Conservation (phyloP, 163 green algal genomes). For the Scenedesmus sp. region DNA sequence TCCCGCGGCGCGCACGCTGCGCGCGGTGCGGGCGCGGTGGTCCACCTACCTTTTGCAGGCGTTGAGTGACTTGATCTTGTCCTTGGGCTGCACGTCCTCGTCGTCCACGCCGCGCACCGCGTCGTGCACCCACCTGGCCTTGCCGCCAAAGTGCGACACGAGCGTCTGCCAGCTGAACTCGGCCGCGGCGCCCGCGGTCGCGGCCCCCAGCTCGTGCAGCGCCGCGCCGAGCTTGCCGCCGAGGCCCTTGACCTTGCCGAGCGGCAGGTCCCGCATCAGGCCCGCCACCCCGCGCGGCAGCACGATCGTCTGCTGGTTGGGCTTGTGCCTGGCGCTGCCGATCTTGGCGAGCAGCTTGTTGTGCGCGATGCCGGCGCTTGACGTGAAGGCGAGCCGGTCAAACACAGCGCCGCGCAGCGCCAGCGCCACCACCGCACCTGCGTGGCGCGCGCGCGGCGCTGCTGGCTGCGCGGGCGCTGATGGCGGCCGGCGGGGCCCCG, state of each 20-base stretch:
- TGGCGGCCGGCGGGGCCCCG: too few relatives aligned
- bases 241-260: constrained; percentile 86
- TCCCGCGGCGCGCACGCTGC: too few relatives aligned
- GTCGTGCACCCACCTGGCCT: constrained; percentile 54
- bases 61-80: constrained; percentile 50
- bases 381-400: constrained; percentile 55
- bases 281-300: constrained; percentile 61
- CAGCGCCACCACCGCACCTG: constrained; percentile 51
- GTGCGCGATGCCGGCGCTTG: constrained; percentile 49
- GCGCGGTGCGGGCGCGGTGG: too few relatives aligned
- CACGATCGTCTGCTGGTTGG: constrained; percentile 87
- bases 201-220: constrained; percentile 70
- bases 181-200: constrained; percentile 67
- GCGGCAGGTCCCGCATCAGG: constrained; percentile 76
- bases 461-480: too few relatives aligned
- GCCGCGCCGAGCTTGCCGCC: constrained; percentile 87
- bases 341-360: constrained; percentile 85
- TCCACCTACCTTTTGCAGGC: constrained; percentile 48
- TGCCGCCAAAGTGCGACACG: constrained; percentile 54
- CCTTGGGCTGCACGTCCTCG: constrained; percentile 60
- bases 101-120: constrained; percentile 64
- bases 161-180: constrained; percentile 53
- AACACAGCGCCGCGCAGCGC: constrained; percentile 47
- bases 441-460: too few relatives aligned
- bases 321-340: constrained; percentile 82